phyloP scores from a whole-genome alignment of 2,329 filamentous ascomycete genomes.

The Ramularia collo-cygni region DNA sequence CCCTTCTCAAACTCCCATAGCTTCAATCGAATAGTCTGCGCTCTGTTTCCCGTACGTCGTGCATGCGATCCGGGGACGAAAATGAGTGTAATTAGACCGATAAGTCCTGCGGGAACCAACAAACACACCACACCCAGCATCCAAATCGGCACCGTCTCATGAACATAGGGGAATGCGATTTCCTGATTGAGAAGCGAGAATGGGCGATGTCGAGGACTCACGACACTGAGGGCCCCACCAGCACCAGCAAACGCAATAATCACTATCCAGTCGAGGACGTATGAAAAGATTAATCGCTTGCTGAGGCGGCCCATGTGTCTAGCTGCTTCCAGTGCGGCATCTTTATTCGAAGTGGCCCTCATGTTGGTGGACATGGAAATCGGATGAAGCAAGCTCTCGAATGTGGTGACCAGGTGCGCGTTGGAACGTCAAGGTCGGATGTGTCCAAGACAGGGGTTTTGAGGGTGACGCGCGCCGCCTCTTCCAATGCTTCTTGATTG shows the following conservation, averaged over 20 bases:
- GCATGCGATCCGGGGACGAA: conserved; percentile 66
- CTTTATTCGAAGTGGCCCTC: conserved; percentile 3
- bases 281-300: conserved; percentile 51
- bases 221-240: conserved; percentile 42
- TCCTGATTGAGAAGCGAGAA: conserved; percentile 67
- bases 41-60: conserved; percentile 24
- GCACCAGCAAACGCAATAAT: conserved; percentile 39
- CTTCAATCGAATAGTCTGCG: conserved; percentile 69
- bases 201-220: conserved; percentile 60
- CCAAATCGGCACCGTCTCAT: conserved; percentile 65
- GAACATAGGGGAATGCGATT: conserved; percentile 69
- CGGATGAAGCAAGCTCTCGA: no score
- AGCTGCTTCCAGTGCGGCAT: conserved; percentile 8
- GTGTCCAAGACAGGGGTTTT: no score
- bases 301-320: conserved; percentile 10
- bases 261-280: conserved; percentile 67
- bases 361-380: background rate
- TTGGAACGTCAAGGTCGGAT: no score
- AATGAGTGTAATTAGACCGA: conserved; percentile 60
- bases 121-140: conserved; percentile 59
- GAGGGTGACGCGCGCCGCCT: no score
- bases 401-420: no score
- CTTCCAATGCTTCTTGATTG: no score
- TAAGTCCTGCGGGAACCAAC: conserved; percentile 58
- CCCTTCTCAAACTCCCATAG: conserved; percentile 84